These are phyloP conservation scores for Boletus albobrunnescens DNA, from an alignment of 1,284 basidiomycete genomes.

Conservation along the genomic window DNA sequence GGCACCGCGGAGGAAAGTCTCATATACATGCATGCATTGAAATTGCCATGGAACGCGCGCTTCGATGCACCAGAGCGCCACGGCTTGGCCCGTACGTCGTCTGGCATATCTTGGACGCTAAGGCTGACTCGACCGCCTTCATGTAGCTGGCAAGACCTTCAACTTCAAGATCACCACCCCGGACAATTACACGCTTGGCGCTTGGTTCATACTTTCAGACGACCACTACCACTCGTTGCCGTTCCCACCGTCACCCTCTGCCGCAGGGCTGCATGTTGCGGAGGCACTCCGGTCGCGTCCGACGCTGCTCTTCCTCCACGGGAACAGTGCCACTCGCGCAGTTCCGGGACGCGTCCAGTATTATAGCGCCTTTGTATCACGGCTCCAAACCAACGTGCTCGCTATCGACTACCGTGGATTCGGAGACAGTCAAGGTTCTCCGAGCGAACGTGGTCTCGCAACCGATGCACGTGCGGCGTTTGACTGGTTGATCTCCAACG, in stretches of 20 bases:
- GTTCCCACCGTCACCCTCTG: constrained; percentile 34
- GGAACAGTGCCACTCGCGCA: constrained; percentile 81
- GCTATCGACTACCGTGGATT: constrained; percentile 92
- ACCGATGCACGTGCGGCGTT: constrained; percentile 78
- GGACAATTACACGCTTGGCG: constrained; percentile 79
- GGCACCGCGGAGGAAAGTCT: constrained; percentile 34
- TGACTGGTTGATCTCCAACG: constrained; percentile 67
- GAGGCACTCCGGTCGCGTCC: constrained; percentile 59
- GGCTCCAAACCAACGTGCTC: constrained; percentile 72
- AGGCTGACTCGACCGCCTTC: background rate
- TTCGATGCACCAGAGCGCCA: constrained; percentile 71
- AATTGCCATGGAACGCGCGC: constrained; percentile 59
- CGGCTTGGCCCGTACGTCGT: constrained; percentile 76
- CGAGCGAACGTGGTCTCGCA: constrained; percentile 71
- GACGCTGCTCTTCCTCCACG: constrained; percentile 86
- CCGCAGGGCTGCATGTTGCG: constrained; percentile 30
- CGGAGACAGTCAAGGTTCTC: constrained; percentile 78
- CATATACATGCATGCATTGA: constrained; percentile 67
- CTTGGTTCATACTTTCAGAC: constrained; percentile 87
- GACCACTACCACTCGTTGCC: constrained; percentile 52
- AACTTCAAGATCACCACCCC: constrained; percentile 69
- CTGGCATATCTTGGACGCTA: background rate
- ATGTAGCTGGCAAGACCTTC: constrained; percentile 72
- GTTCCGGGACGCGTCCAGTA: constrained; percentile 58
- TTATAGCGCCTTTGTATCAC: constrained; percentile 58